Conservation (phyloP, 73 alveolate genomes). For the Tetrahymena thermophila region DNA sequence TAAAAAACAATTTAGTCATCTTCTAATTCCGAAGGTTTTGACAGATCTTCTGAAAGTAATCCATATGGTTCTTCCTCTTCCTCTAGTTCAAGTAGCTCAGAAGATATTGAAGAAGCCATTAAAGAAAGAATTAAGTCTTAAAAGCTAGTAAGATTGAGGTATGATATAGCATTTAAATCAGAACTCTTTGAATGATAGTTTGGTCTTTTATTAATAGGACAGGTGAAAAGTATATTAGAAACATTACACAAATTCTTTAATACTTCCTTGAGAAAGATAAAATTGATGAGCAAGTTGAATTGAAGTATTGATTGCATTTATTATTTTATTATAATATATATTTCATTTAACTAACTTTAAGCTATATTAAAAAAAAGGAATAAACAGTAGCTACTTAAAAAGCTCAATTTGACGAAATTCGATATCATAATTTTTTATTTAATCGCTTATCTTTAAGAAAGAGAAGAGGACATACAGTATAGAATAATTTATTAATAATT, state of each 20-base stretch:
- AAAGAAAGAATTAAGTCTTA: background rate
- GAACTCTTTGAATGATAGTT: background rate
- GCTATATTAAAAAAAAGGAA: background rate
- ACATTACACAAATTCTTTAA: background rate
- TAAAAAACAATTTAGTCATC: background rate
- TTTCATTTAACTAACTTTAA: background rate
- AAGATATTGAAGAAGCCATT: background rate
- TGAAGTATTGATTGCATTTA: background rate
- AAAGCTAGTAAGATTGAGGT: background rate
- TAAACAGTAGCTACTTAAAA: background rate
- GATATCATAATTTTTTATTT: background rate
- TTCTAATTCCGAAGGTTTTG: background rate
- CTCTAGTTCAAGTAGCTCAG: background rate
- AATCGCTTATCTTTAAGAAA: background rate
- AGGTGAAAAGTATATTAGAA: background rate
- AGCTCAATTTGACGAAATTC: background rate
- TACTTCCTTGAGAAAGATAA: background rate
- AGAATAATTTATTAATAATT: background rate
- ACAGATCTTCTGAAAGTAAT: background rate
- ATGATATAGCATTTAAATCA: background rate
- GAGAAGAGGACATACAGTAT: background rate
- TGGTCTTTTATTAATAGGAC: background rate
- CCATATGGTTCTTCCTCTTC: background rate
- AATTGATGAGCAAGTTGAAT: background rate
- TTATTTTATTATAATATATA: background rate